These are phyloP conservation scores for Neurospora sp. DNA, from an alignment of 495 filamentous ascomycete species.

Conservation along the genomic window DNA sequence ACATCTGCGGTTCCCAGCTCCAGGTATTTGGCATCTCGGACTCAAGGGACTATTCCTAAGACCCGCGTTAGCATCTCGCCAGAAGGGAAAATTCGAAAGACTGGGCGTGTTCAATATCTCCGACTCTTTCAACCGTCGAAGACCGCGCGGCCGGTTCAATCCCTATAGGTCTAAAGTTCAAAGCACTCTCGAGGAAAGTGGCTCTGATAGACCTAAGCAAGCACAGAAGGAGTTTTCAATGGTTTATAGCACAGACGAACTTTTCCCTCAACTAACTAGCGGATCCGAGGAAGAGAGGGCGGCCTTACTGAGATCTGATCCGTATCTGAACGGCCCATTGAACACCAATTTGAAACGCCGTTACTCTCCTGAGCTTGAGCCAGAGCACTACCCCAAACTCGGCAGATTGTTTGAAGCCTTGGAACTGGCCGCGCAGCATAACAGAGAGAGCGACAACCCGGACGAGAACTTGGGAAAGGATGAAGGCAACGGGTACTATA, in stretches of 20 bases:
- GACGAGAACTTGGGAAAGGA: neutral
- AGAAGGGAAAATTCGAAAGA: neutral
- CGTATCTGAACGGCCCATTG: neutral
- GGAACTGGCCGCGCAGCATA: neutral
- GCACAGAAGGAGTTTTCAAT: neutral
- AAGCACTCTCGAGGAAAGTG: too few species aligned
- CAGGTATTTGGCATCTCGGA: too few species aligned
- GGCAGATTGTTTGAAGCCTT: too few species aligned
- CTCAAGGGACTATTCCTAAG: neutral
- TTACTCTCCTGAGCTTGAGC: neutral
- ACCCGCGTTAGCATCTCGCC: neutral
- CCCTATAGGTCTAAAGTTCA: too few species aligned
- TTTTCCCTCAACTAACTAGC: neutral
- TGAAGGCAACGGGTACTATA: neutral
- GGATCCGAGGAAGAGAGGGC: neutral
- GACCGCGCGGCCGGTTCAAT: too few species aligned
- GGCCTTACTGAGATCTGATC: neutral
- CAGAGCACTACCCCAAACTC: accelerated
- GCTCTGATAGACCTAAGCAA: too few species aligned
- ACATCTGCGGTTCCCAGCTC: too few species aligned
- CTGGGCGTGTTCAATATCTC: neutral
- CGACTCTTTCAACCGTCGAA: too few species aligned
- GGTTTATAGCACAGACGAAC: neutral
- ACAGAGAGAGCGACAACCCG: neutral
- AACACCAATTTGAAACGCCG: neutral